Evolutionary conservation across 305 asterid genomes (phyloP), one percentile per base, ranked within the genome.

Genomic region (Rubia peregrina): DNA sequence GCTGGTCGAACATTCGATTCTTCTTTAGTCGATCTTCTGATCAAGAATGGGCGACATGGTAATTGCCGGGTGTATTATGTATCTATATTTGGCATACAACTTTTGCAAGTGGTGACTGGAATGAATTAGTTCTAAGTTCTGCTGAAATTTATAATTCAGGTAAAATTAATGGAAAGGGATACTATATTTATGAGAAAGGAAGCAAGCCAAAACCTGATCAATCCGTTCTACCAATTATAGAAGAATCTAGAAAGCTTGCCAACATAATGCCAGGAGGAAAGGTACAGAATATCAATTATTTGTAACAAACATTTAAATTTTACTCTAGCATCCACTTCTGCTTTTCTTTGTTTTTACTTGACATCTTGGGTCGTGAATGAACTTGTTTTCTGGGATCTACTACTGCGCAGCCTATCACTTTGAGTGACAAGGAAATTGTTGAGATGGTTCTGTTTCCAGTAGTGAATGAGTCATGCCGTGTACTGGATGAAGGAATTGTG

Each of bases 391-490:
- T 61, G 67, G 64, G 51, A 68, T 73, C 70, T 63, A 53, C 40
- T 71, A 61, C 44, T 70, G 75, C 0, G 71, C 95, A 94, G 99
- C 92, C 96, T 57, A 80, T 94, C 80, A 84, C 92, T 41, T 72
- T 94, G 67, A 87, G 95, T 21, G 98, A 94, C 82, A 84, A 85
- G 81, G 98, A 94, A 83, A 81, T 94, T 71, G 86, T 91, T 41
- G 95, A 89, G 85, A 94, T 94, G 99, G 72, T 94, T 74, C 86
- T 94, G 74, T 91, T 94, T 83, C 98, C 99, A 0, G 90, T 94
- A 63, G 99, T 91, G 78, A 94, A 91, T 51, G 99, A 94, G 85
- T 94, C 98, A 48, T 89, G 98, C 69, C 96, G 92, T 56, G 95
- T 94, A 74, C 69, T 94, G 84, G 96, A 89, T 69, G 96, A 94